Percentiles rank a stretch among this genome's conserved stretches.
Evolutionary conservation across 106 monocot genomes (phyloP).

Genomic region (Dendrobium chrysotoxum): DNA sequence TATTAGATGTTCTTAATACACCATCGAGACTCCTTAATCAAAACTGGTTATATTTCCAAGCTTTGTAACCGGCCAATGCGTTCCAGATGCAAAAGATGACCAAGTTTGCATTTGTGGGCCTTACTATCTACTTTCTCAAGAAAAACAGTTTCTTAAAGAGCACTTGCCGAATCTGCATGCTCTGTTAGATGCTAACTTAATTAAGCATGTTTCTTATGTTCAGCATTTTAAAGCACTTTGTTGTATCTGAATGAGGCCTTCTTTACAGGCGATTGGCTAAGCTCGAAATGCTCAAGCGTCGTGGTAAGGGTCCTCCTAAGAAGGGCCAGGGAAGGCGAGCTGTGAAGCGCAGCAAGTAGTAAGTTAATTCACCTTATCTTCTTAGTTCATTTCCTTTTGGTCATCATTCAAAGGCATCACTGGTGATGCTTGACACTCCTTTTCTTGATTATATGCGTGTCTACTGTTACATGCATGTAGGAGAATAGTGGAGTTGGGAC

Average conservation of each 20-base stretch:
- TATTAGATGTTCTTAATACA: too few species aligned
- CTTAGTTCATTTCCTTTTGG: neutral
- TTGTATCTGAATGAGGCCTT: neutral
- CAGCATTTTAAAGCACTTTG: neutral
- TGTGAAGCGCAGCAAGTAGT: slow-evolving; percentile 79
- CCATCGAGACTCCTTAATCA: neutral
- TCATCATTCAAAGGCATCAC: neutral
- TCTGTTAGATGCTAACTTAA: neutral
- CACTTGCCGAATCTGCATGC: neutral
- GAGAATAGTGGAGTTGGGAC: too few species aligned
- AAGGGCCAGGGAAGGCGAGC: slow-evolving; percentile 99
- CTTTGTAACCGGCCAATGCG: neutral
- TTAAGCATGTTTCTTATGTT: neutral
- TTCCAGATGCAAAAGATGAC: neutral
- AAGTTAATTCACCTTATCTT: neutral
- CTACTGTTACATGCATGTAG: too few species aligned
- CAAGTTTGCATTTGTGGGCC: neutral
- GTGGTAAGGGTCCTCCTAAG: slow-evolving; percentile 95
- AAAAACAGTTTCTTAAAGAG: neutral
- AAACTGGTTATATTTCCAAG: neutral
- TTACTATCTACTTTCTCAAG: neutral
- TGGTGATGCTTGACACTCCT: neutral
- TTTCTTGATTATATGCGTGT: neutral
- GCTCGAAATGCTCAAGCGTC: slow-evolving; percentile 92
- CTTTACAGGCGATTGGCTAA: slow-evolving; percentile 60